Percentiles rank a stretch among this genome's conserved stretches.
Conservation (phyloP, 1,284 basidiomycete species). For the Phylloporus sp. region DNA sequence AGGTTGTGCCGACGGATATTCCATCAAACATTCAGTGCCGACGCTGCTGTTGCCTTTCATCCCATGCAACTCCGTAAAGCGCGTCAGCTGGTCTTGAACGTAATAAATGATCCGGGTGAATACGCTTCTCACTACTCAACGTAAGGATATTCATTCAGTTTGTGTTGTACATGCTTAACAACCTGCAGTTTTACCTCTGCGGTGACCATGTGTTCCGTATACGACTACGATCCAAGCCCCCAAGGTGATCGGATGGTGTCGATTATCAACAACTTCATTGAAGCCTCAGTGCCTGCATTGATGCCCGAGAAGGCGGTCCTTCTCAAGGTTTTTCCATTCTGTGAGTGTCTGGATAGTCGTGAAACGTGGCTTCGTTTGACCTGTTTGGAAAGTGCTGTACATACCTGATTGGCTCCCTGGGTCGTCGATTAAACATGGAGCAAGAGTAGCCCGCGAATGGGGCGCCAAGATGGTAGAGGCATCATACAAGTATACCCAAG, state of each 20-base stretch:
- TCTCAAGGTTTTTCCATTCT: conserved; percentile 19
- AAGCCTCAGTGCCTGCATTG: background rate
- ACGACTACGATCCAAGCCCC: conserved; percentile 22
- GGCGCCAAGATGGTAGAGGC: conserved; percentile 8
- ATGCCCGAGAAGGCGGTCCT: conserved; percentile 9
- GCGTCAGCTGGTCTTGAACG: conserved; percentile 12
- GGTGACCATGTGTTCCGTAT: conserved; percentile 22
- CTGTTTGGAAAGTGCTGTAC: conserved; percentile 9
- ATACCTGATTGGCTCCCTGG: conserved; percentile 25
- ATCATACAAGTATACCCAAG: conserved; percentile 18
- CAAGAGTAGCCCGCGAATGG: conserved; percentile 1
- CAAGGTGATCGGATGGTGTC: conserved; percentile 20
- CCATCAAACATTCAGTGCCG: conserved; percentile 5
- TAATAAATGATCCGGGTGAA: conserved; percentile 9
- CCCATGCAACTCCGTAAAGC: conserved; percentile 12
- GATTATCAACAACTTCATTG: background rate
- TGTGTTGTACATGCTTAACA: background rate
- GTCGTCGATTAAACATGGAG: conserved; percentile 7
- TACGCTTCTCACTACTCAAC: conserved; percentile 9
- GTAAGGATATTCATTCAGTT: background rate
- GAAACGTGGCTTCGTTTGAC: too few species aligned
- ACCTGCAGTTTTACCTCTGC: conserved; percentile 19
- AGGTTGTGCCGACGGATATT: conserved; percentile 9
- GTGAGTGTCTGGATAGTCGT: conserved; percentile 16
- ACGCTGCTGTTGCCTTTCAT: background rate